Base-by-base conservation (phyloP, 306 rosid genomes). In the Rosa lucieae region DNA sequence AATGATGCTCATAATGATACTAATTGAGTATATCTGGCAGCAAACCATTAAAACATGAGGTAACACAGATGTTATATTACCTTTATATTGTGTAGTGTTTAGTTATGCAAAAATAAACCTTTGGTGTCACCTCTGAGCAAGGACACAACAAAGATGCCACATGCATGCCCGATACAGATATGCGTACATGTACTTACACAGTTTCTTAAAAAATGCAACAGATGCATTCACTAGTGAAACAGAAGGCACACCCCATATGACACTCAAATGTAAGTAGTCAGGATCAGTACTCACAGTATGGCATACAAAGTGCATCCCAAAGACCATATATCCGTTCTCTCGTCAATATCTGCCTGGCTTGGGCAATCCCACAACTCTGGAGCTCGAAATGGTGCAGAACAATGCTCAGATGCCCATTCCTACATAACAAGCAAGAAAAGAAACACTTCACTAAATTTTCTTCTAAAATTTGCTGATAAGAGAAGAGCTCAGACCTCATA, bases 341-440 rank as follows among this genome's bases (percentile, higher is more conserved):
- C 99, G 23, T 96, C 99, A 72, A 96, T 85, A 79, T 91, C 87
- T 70, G 90, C 81, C 55, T 90, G 88, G 90, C 97, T 96, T 49
- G 94, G 97, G 82, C 99, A 96, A 86, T 96, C 99, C 99, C 99
- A 96, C 79, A 96, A 90, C 87, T 93, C 98, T 74, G 98, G 99
- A 83, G 99, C 97, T 77, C 94, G 96, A 85, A 91, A 85, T 81
- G 99, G 99, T 79, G 98, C 99, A 20, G 98, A 91, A 83, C 94
- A 90, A 70, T 96, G 99, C 78, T 96, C 99, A 86, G 98, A 80
- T 48, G 99, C 98, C 99, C 98, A 96, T 84, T 96, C 99, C 98
- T 96, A 86, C 85, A 85, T 65, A 75, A 70, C 55, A 80, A 83
- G 73, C 70, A 73, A 82, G 32, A 47, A 8, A 59, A 70, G 46